Percentiles rank a stretch among this genome's conserved stretches.
Evolutionary conservation across 345 rosid species (phyloP).

Genomic region (Toxicodendron radicans): DNA sequence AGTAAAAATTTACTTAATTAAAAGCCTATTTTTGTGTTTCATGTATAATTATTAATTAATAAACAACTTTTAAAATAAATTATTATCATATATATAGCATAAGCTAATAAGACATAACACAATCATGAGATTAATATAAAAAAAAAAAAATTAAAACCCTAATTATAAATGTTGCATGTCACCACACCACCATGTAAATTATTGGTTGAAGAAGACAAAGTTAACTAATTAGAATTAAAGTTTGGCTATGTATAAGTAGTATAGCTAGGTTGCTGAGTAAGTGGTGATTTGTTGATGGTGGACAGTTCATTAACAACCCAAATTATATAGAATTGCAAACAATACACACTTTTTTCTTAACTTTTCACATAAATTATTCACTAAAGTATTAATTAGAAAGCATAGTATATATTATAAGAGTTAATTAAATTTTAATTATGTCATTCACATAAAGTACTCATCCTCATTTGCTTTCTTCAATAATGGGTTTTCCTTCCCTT

Average conservation of each 20-base stretch:
- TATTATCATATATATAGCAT: too few species aligned
- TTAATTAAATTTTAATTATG: not conserved
- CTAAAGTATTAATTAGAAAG: not conserved
- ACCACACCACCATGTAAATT: too few species aligned
- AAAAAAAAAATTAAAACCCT: not conserved
- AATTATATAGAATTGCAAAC: not conserved
- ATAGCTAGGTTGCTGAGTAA: too few species aligned
- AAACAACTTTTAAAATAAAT: too few species aligned
- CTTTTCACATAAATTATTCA: not conserved
- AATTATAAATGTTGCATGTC: not conserved
- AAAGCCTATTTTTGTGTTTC: not conserved
- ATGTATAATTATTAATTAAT: too few species aligned
- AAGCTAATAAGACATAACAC: not conserved
- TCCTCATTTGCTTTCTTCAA: not conserved
- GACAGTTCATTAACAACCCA: constrained; percentile 27
- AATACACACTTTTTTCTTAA: not conserved
- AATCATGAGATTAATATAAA: not conserved
- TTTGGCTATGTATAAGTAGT: too few species aligned
- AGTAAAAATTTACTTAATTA: not conserved
- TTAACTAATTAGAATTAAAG: not conserved
- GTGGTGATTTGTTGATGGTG: constrained; percentile 20
- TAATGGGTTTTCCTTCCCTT: not conserved
- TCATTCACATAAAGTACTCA: not conserved
- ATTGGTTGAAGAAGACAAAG: not conserved
- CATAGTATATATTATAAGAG: not conserved